These are phyloP conservation scores for Lepidium aucheri DNA, from an alignment of 345 rosid species.

Conservation along the genomic window DNA sequence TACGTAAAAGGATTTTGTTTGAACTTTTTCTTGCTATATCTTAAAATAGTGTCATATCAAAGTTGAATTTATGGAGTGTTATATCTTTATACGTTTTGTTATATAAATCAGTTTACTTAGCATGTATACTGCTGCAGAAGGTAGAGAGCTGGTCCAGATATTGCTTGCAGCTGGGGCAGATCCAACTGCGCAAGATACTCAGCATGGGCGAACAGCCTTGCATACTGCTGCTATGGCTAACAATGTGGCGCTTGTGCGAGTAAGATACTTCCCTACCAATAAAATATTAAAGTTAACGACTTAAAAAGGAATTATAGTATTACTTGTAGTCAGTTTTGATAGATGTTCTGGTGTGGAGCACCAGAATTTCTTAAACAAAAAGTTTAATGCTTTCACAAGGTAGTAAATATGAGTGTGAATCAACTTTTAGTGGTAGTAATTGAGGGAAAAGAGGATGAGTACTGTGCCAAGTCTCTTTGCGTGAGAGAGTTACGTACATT, in stretches of 20 bases:
- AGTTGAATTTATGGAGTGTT: neutral
- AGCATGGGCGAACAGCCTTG: conserved; percentile 82
- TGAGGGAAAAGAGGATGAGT: neutral
- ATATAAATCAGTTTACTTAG: conserved; percentile 4
- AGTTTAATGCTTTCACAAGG: neutral
- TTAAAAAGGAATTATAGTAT: neutral
- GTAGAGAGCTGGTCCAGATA: conserved; percentile 76
- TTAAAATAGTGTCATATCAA: neutral
- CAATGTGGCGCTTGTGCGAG: conserved; percentile 83
- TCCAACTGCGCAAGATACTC: conserved; percentile 79
- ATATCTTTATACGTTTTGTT: neutral
- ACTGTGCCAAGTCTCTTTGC: conserved; percentile 1
- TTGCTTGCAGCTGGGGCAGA: conserved; percentile 94
- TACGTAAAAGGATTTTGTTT: neutral
- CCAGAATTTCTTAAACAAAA: neutral
- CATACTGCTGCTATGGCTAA: conserved; percentile 92
- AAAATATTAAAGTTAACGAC: neutral
- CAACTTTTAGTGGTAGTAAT: neutral
- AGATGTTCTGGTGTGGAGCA: neutral
- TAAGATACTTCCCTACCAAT: conserved; percentile 28
- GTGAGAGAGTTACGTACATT: neutral
- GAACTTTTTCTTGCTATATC: neutral
- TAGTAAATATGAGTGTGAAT: neutral
- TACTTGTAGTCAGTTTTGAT: conserved; percentile 1
- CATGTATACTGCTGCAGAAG: conserved; percentile 53